Evolutionary conservation across 495 filamentous ascomycete genomes (phyloP).

Genomic region (Aspergillus heteromorphus): DNA sequence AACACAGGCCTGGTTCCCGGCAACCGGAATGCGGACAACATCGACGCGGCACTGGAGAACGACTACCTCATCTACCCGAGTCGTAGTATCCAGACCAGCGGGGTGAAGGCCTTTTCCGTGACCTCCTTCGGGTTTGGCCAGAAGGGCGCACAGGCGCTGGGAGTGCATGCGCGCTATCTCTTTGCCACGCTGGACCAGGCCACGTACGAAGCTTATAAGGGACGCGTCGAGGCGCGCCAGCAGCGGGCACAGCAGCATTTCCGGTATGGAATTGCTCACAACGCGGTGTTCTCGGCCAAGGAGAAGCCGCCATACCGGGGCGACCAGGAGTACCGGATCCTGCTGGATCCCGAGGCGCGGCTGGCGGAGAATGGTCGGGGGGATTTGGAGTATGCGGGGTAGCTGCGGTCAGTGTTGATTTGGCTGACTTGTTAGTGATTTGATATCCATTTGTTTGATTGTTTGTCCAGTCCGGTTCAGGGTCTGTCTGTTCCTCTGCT

Average conservation of each 20-base stretch:
- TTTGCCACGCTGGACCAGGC: slow-evolving; percentile 65
- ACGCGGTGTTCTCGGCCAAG: neutral
- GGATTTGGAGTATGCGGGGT: neutral
- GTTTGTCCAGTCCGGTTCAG: neutral
- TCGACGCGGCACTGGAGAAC: slow-evolving; percentile 87
- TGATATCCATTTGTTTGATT: neutral
- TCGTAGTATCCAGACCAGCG: slow-evolving; percentile 73
- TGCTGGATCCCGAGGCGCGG: neutral
- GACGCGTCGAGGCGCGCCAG: slow-evolving; percentile 54
- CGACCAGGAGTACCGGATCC: neutral
- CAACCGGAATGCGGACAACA: slow-evolving; percentile 94
- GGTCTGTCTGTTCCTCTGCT: neutral
- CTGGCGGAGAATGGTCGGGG: neutral
- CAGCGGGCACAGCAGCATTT: slow-evolving; percentile 14
- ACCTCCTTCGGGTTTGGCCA: slow-evolving; percentile 99
- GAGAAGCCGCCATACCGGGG: neutral
- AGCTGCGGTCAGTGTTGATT: neutral
- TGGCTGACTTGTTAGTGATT: neutral
- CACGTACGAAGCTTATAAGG: slow-evolving; percentile 42
- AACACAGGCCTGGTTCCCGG: slow-evolving; percentile 91
- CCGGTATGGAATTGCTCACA: neutral
- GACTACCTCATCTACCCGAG: slow-evolving; percentile 95
- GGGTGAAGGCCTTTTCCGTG: slow-evolving; percentile 88
- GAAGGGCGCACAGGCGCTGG: slow-evolving; percentile 93
- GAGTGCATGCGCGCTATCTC: slow-evolving; percentile 90